These are phyloP conservation scores for Bassia scoparia DNA, from an alignment of 148 eudicot genomes.

Conservation along the genomic window DNA sequence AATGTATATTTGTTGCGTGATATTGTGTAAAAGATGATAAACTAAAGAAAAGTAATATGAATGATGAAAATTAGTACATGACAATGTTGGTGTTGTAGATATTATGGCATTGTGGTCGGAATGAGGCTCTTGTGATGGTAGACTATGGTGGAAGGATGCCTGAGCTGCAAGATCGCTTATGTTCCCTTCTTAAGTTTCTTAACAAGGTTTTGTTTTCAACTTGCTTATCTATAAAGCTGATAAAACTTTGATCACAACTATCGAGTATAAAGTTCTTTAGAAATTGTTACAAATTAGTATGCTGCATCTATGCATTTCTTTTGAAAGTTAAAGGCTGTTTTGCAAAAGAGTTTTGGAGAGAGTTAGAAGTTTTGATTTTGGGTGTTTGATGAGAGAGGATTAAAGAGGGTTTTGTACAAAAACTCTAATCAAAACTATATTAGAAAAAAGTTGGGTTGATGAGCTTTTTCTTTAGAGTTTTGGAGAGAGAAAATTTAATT, in stretches of 20 bases:
- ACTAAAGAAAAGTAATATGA: not conserved
- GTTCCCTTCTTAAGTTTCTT: slow-evolving; percentile 47
- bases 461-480: no score
- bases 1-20: not conserved
- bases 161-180: slow-evolving; percentile 61
- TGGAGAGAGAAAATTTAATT: no score
- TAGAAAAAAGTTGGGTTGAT: no score
- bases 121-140: slow-evolving; percentile 90
- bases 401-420: no score
- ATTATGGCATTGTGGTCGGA: slow-evolving; percentile 75
- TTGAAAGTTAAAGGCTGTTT: no score
- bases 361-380: no score
- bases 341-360: no score
- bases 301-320: no score
- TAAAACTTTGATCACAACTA: not conserved
- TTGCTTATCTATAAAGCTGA: not conserved
- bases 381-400: no score
- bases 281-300: not conserved
- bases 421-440: no score
- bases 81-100: slow-evolving; percentile 41
- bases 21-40: not conserved
- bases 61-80: slow-evolving; percentile 1
- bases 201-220: slow-evolving; percentile 48
- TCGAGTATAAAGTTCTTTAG: not conserved
- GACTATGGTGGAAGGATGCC: slow-evolving; percentile 99